Evolutionary conservation across 2,329 filamentous ascomycete species (phyloP), one percentile per base, ranked within the genome.

Genomic region (Aureobasidium sp.): DNA sequence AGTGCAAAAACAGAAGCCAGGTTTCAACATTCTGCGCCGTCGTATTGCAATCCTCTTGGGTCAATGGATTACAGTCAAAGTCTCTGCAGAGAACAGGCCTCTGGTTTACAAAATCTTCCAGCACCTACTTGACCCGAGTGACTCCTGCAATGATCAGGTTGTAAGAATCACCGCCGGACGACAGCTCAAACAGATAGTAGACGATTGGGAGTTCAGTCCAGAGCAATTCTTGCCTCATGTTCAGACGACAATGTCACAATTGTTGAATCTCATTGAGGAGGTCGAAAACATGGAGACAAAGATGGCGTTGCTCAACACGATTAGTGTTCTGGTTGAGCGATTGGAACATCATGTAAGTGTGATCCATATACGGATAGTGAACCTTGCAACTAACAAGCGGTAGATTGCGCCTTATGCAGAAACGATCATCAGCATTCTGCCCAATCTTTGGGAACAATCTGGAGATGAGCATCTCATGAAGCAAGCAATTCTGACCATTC

Each of bases 401-500:
- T 11, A 58, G 55, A 84, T 87, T 63, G 77, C 79, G 3, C 83
- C 83, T 0, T 86, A 83, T 64, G 90, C 90, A 5, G 90, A 96
- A 68, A 85, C 87, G 64, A 89, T 99, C 64, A 87, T 99, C 74
- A 80, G 84, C 1, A 83, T 91, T 14, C 80, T 97, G 7, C 92
- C 93, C 0, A 81, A 81, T 4, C 80, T 97, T 0, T 99, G 94
- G 94, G 87, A 90, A 64, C 84, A 87, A 57, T 91, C 90, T 2
- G 90, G 87, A 0, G 88, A 96, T 64, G 90, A 94, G 70, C 90
- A 91, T 75, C 84, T 97, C 73, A 89, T 97, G 80, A 97, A 97
- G 74, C 92, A 97, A 75, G 87, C 91, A 1, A 91, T 97, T 58
- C 82, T 97, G 62, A 90, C 89, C 2, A 88, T 97, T 42, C 85